Evolutionary conservation across 169 alveolate species (phyloP).

Genomic region (Eimeria falciformis): DNA sequence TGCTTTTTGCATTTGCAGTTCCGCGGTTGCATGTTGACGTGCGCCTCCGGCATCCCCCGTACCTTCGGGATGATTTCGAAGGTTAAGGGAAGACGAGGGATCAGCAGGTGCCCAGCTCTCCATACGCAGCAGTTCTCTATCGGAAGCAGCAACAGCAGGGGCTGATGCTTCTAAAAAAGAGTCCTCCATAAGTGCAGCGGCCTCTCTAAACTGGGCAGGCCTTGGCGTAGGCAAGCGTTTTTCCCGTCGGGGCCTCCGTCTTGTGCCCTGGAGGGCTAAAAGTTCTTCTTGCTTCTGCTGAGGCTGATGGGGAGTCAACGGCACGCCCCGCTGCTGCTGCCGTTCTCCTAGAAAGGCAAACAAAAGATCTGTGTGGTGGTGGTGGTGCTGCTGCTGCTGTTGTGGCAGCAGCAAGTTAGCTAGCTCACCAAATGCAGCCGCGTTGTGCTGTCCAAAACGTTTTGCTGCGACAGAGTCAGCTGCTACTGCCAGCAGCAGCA

Average conservation of each 20-base stretch:
- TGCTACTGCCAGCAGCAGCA: slow-evolving; percentile 16
- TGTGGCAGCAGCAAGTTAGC: slow-evolving; percentile 7
- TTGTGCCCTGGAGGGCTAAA: neutral
- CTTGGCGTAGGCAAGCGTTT: neutral
- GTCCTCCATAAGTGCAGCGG: neutral
- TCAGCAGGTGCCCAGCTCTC: neutral
- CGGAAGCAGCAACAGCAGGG: neutral
- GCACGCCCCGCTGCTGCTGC: neutral
- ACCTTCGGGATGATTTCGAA: no score
- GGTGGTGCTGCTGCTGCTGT: neutral
- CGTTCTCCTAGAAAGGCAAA: neutral
- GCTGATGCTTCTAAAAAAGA: neutral
- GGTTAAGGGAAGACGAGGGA: neutral
- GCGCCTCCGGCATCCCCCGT: no score
- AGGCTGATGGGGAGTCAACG: neutral
- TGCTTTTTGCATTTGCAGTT: no score
- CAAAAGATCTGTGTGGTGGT: neutral
- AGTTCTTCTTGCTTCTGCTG: neutral
- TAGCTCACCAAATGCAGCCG: slow-evolving; percentile 29
- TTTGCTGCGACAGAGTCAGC: slow-evolving; percentile 28
- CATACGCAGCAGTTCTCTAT: no score
- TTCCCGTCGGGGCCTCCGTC: neutral
- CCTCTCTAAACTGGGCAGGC: neutral
- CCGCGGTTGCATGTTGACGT: slow-evolving; percentile 4
- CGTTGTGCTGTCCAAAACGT: neutral